Base-by-base conservation (phyloP, 805 yeast genomes). In the Schizosaccharomyces cryophilus region DNA sequence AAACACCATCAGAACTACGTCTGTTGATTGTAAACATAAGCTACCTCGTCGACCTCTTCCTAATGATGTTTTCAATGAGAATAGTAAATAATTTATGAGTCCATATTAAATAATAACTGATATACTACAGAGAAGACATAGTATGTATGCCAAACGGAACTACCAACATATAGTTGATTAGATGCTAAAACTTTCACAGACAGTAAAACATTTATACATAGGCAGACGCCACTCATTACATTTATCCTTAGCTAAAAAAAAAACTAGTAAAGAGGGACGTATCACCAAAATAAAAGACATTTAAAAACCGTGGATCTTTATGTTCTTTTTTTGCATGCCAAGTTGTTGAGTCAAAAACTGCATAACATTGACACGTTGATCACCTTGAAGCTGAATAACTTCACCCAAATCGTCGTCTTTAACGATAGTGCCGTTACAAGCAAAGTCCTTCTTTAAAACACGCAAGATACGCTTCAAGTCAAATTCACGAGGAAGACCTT, bases 361-460 rank as follows among this genome's bases (percentile, higher is more conserved):
- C 78, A 85, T 81, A 65, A 90, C 95, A 74, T 90, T 90, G 66
- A 87, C 85, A 78, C 98, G 87, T 78, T 90, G 98, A 73, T 90
- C 98, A 74, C 98, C 98, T 78, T 93, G 97, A 73, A 90, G 78
- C 79, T 90, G 98, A 69, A 90, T 88, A 69, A 90, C 93, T 71
- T 90, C 95, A 65, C 97, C 98, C 75, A 88, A 79, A 71, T 90
- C 96, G 59, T 83, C 87, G 74, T 90, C 97, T 73, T 87, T 88
- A 73, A 88, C 96, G 70, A 90, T 87, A 76, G 89, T 90, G 74
- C 98, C 98, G 74, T 90, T 90, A 77, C 97, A 93, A 66, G 96
- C 98, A 73, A 93, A 90, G 73, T 93, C 97, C 75, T 93, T 93
- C 81, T 93, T 90, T 71, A 90, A 78, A 63, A 87, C 95, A 74